phyloP scores from a whole-genome alignment of 2,329 filamentous ascomycete species.

The Domatiomyces globalis region DNA sequence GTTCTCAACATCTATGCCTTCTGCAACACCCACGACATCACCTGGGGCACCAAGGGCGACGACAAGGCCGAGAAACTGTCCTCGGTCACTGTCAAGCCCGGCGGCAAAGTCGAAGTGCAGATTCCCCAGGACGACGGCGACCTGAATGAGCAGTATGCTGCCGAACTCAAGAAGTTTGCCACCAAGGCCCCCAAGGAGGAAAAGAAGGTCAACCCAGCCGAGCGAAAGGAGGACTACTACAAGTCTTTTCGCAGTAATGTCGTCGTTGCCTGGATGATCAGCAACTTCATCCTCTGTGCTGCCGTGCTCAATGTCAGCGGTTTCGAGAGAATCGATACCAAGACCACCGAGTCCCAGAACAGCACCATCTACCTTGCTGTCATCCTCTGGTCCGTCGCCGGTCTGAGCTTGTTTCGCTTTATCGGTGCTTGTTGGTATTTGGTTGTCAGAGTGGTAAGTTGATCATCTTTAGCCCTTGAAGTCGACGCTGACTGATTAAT shows the following conservation, averaged over 20 bases:
- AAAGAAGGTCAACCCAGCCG: conserved; percentile 35
- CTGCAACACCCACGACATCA: conserved; percentile 95
- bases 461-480: not conserved
- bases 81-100: conserved; percentile 77
- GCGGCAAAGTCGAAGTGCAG: conserved; percentile 83
- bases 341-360: conserved; percentile 31
- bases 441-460: conserved; percentile 68
- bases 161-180: conserved; percentile 61
- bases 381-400: conserved; percentile 80
- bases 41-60: conserved; percentile 96
- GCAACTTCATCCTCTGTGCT: conserved; percentile 76
- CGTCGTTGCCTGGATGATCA: conserved; percentile 91
- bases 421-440: conserved; percentile 84
- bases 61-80: conserved; percentile 87
- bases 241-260: conserved; percentile 86
- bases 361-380: conserved; percentile 74
- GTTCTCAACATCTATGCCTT: conserved; percentile 98
- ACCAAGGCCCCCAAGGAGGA: conserved; percentile 60
- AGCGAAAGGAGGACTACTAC: conserved; percentile 97
- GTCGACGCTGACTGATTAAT: not conserved
- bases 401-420: conserved; percentile 71
- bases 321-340: conserved; percentile 48
- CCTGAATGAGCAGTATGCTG: conserved; percentile 86
- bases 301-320: conserved; percentile 78
- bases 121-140: conserved; percentile 83